Evolutionary conservation across 2,329 filamentous ascomycete genomes (phyloP), one percentile per base, ranked within the genome.

Genomic region (Coniochaeta sp.): DNA sequence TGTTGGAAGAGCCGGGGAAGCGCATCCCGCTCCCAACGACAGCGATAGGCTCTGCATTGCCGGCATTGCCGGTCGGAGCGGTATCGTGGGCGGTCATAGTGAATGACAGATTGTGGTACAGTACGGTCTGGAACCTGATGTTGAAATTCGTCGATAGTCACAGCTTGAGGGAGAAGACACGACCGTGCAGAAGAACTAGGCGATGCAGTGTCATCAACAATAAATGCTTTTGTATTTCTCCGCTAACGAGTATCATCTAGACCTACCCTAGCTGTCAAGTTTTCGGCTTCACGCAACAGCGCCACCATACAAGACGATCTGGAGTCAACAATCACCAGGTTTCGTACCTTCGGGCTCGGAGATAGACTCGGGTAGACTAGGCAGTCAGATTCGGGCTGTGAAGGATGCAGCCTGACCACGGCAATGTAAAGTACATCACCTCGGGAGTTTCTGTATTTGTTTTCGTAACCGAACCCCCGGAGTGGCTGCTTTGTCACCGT

Each of bases 1-100:
- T 33, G n/a, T 33, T 20, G 9, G 49, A 30, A 13, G 46, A 22
- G 4, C 55, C 55, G 10, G 55, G 55, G 4, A 51, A 28, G 6
- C 55, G 55, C n/a, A n/a, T n/a, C n/a, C n/a, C n/a, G n/a, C n/a
- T n/a, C n/a, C n/a, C n/a, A n/a, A n/a, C n/a, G n/a, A n/a, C n/a
- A n/a, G n/a, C n/a, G n/a, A n/a, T n/a, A n/a, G n/a, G n/a, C n/a
- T n/a, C n/a, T n/a, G n/a, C n/a, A n/a, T n/a, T n/a, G n/a, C n/a
- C n/a, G 4, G 16, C 40, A 10, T 42, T 42, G 35, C 35, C 35
- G 18, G 35, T n/a, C 35, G 35, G 35, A 42, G 35, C 13, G 40
- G 18, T 46, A 6, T 46, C n/a, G 26, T 22, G 8, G 40, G 40
- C 40, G 22, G 40, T 46, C 40, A 46, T 46, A 33, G 26, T 48